Percentiles rank a stretch among this genome's conserved stretches.
These are phyloP conservation scores for Termitomyces sp. DNA, from an alignment of 768 basidiomycete genomes.

Conservation along the genomic window DNA sequence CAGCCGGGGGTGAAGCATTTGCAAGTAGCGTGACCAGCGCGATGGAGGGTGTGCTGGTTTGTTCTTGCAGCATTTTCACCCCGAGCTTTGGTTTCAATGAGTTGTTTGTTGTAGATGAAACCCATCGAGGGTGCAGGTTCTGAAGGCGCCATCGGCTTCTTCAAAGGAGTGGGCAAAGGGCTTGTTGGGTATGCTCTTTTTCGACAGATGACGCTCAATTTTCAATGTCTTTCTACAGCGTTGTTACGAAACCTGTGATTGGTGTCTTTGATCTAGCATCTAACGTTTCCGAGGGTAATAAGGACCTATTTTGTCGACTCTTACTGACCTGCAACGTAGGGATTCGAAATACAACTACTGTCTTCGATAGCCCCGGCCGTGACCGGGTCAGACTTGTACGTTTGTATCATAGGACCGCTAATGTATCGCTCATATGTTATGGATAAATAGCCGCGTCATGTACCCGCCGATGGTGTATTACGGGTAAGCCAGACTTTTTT, in stretches of 20 bases:
- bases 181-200: constrained; percentile 70
- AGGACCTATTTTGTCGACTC: not conserved
- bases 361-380: constrained; percentile 88
- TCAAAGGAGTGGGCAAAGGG: constrained; percentile 97
- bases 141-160: constrained; percentile 93
- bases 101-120: constrained; percentile 59
- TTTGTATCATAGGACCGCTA: not conserved
- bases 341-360: constrained; percentile 96
- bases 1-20: constrained; percentile 91
- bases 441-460: constrained; percentile 64
- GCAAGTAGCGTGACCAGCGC: constrained; percentile 94
- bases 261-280: constrained; percentile 96
- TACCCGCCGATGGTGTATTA: constrained; percentile 83
- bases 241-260: constrained; percentile 93
- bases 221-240: constrained; percentile 36
- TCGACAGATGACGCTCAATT: not conserved
- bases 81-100: not conserved
- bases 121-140: constrained; percentile 95
- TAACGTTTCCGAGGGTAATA: constrained; percentile 83
- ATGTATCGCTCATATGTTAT: not conserved
- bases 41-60: constrained; percentile 89
- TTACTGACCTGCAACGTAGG: constrained; percentile 37
- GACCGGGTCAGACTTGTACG: constrained; percentile 77
- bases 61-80: constrained; percentile 1
- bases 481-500: constrained; percentile 45